These are phyloP conservation scores for Cystobasidium sp. DNA, from an alignment of 1,284 basidiomycete genomes.

Conservation along the genomic window DNA sequence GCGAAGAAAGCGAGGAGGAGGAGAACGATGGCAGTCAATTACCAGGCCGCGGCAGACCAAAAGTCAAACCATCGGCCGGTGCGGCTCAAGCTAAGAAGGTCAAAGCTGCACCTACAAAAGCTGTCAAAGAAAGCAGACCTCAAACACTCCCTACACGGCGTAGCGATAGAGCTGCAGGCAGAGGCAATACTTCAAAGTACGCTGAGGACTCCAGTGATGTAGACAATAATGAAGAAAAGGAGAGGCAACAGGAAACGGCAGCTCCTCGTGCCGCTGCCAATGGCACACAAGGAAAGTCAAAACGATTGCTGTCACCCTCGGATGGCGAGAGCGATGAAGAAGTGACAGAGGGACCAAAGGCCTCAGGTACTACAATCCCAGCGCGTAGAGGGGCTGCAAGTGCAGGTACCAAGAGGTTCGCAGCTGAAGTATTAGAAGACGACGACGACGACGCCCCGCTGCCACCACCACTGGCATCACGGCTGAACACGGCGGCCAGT, in stretches of 20 bases:
- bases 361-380: not conserved
- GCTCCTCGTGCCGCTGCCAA: not conserved
- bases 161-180: not conserved
- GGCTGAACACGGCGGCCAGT: not conserved
- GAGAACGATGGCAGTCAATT: conserved; percentile 24
- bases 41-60: conserved; percentile 15
- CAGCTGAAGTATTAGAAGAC: not conserved
- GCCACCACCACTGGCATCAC: not conserved
- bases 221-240: conserved; percentile 28
- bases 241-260: not conserved
- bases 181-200: conserved; percentile 13
- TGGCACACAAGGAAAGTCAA: not conserved
- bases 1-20: conserved; percentile 18
- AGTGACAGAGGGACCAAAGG: not conserved
- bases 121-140: not conserved
- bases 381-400: not conserved
- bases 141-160: conserved; percentile 22
- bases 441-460: conserved; percentile 11
- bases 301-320: not conserved
- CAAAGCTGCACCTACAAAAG: conserved; percentile 2
- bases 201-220: conserved; percentile 26
- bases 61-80: conserved; percentile 7
- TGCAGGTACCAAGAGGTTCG: not conserved
- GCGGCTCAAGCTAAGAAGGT: not conserved
- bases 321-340: conserved; percentile 10